Conservation (phyloP, 2,329 filamentous ascomycete species). For the Didymella arachidicola region DNA sequence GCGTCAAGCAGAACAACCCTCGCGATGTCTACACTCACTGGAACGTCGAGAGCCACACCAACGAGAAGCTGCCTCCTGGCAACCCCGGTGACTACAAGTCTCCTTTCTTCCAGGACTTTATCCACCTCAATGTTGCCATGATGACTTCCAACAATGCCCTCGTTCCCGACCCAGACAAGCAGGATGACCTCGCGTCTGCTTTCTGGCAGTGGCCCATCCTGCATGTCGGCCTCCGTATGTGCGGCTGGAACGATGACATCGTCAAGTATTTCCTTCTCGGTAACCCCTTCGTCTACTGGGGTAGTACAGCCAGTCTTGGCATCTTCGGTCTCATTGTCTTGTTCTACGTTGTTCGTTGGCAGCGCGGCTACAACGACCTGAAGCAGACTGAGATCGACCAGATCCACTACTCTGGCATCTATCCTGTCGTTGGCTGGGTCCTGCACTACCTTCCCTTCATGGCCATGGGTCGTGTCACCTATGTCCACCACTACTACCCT, state of each 20-base stretch:
- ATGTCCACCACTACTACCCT: slow-evolving; percentile 99
- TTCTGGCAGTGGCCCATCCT: slow-evolving; percentile 99
- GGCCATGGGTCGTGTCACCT: slow-evolving; percentile 97
- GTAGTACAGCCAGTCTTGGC: slow-evolving; percentile 79
- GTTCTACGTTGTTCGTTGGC: slow-evolving; percentile 94
- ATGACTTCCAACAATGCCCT: slow-evolving; percentile 99
- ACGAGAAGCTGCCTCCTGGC: slow-evolving; percentile 87
- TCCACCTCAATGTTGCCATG: slow-evolving; percentile 98
- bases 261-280: slow-evolving; percentile 99
- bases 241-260: slow-evolving; percentile 93
- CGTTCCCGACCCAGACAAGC: slow-evolving; percentile 97
- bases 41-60: slow-evolving; percentile 96
- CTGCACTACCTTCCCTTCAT: slow-evolving; percentile 96
- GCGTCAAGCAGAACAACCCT: slow-evolving; percentile 90
- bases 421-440: slow-evolving; percentile 92
- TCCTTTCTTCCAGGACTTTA: slow-evolving; percentile 96
- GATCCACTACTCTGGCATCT: slow-evolving; percentile 91
- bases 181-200: slow-evolving; percentile 93
- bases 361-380: slow-evolving; percentile 89
- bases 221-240: slow-evolving; percentile 96
- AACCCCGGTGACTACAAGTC: slow-evolving; percentile 94
- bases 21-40: slow-evolving; percentile 96
- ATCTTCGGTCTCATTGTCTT: slow-evolving; percentile 74
- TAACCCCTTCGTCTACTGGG: slow-evolving; percentile 97
- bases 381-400: slow-evolving; percentile 83